Conservation (phyloP, 208 protist genomes). For the Leishmania martiniquensis region DNA sequence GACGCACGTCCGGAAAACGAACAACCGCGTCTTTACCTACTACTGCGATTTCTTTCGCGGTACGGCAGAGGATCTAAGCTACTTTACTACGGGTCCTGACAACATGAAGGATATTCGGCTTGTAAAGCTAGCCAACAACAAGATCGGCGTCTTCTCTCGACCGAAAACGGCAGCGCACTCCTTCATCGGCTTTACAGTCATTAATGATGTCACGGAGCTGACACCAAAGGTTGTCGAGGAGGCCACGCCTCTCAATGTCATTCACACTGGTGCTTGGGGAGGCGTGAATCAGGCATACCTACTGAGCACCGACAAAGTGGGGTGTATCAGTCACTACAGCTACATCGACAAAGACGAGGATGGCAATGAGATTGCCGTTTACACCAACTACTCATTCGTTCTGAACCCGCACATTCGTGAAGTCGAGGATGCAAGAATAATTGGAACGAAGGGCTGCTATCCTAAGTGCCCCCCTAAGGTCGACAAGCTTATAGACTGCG, state of each 20-base stretch:
- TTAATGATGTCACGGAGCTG: constrained; percentile 41
- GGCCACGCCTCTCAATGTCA: constrained; percentile 35
- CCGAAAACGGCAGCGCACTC: constrained; percentile 27
- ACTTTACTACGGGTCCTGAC: constrained; percentile 61
- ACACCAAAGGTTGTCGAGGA: constrained; percentile 30
- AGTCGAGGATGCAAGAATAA: constrained; percentile 45
- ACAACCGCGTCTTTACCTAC: constrained; percentile 43
- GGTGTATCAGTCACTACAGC: constrained; percentile 72
- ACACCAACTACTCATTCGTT: constrained; percentile 70
- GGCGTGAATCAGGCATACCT: constrained; percentile 72
- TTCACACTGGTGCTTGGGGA: constrained; percentile 59
- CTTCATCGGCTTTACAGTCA: constrained; percentile 54
- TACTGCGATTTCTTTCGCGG: constrained; percentile 61
- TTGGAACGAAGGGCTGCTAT: constrained; percentile 60
- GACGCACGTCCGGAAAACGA: constrained; percentile 56
- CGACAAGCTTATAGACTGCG: constrained; percentile 57
- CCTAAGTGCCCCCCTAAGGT: constrained; percentile 51
- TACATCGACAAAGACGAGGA: constrained; percentile 47
- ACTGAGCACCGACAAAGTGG: constrained; percentile 56
- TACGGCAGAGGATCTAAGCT: constrained; percentile 27
- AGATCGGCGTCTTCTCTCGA: constrained; percentile 57
- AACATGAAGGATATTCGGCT: constrained; percentile 68
- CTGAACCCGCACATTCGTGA: constrained; percentile 52
- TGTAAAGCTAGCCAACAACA: constrained; percentile 43
- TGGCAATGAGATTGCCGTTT: constrained; percentile 49